These are phyloP conservation scores for Brassica hybrid DNA, from an alignment of 441 rosid species.

Conservation along the genomic window DNA sequence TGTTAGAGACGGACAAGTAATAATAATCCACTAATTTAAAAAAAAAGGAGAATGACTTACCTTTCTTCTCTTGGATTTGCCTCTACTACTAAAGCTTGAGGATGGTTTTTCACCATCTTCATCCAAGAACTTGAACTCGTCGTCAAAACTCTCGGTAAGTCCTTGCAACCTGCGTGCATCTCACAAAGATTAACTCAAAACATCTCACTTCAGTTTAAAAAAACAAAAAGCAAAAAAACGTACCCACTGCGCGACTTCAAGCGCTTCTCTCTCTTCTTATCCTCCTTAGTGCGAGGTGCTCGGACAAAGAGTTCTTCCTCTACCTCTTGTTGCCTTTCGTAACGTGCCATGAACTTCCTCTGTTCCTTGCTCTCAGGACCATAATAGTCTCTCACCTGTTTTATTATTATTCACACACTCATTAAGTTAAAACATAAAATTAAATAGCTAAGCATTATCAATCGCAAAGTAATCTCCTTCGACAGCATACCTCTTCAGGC, in stretches of 20 bases:
- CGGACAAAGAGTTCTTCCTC: slow-evolving; percentile 86
- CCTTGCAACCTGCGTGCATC: slow-evolving; percentile 54
- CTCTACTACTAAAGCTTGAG: slow-evolving; percentile 30
- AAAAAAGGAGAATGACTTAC: slow-evolving; percentile 25
- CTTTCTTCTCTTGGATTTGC: slow-evolving; percentile 34
- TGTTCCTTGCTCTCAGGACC: slow-evolving; percentile 78
- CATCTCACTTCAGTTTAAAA: slow-evolving; percentile 9
- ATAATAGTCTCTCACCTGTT: slow-evolving; percentile 62
- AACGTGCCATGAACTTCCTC: slow-evolving; percentile 54
- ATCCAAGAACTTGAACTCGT: slow-evolving; percentile 66
- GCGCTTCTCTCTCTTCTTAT: slow-evolving; percentile 72
- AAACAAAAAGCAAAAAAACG: slow-evolving; percentile 18
- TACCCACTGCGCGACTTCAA: slow-evolving; percentile 83
- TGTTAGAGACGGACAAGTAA: no score
- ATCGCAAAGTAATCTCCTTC: slow-evolving; percentile 6
- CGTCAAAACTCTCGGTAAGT: slow-evolving; percentile 60
- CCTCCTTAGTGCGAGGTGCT: slow-evolving; percentile 71
- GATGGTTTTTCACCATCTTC: slow-evolving; percentile 43
- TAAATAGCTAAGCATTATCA: slow-evolving; percentile 16
- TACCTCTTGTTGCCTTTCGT: slow-evolving; percentile 63
- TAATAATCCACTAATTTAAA: no score
- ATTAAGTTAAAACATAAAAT: slow-evolving; percentile 16
- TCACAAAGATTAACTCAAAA: slow-evolving; percentile 4
- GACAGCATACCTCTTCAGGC: slow-evolving; percentile 59
- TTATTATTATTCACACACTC: slow-evolving; percentile 23